phyloP scores from a whole-genome alignment of 1,284 basidiomycete species.

The Cutaneotrichosporon cutaneum region DNA sequence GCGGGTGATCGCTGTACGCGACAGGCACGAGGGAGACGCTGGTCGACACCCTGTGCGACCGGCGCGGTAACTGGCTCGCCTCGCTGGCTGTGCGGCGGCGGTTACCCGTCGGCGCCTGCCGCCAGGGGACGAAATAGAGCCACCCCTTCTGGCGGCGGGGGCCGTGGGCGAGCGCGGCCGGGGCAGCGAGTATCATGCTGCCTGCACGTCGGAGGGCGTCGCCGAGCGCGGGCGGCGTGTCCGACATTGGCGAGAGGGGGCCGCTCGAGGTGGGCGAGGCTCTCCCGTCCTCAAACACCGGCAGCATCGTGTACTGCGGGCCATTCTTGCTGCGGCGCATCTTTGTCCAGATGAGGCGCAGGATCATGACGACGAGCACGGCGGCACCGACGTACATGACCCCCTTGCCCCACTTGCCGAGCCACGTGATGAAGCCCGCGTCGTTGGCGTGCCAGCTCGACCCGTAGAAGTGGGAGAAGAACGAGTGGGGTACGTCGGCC shows the following conservation, averaged over 20 bases:
- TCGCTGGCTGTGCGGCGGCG: constrained; percentile 43
- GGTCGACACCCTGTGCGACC: constrained; percentile 2
- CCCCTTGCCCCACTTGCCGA: constrained; percentile 78
- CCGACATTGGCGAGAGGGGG: constrained; percentile 21
- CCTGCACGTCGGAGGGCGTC: constrained; percentile 42
- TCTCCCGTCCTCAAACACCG: constrained; percentile 14
- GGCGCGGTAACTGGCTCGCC: constrained; percentile 40
- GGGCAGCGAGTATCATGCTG: constrained; percentile 44
- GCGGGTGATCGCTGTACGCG: not conserved
- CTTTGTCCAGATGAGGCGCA: constrained; percentile 60
- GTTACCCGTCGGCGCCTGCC: constrained; percentile 7
- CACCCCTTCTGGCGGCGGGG: constrained; percentile 32
- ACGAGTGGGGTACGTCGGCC: constrained; percentile 81
- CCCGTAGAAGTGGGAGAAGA: constrained; percentile 94
- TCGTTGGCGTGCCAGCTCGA: constrained; percentile 96
- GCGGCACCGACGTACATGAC: constrained; percentile 78
- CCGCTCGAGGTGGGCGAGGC: constrained; percentile 12
- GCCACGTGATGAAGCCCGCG: constrained; percentile 86
- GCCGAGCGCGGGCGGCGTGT: constrained; percentile 30
- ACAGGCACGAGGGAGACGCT: constrained; percentile 6
- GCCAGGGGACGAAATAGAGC: constrained; percentile 50
- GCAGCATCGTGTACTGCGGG: constrained; percentile 23
- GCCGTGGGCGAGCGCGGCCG: constrained; percentile 38
- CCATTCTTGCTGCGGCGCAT: constrained; percentile 22
- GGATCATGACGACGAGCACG: constrained; percentile 67